A percentile compares a stretch with the other conserved stretches of the same genome.
Evolutionary conservation across 2,329 filamentous ascomycete species (phyloP).

Genomic region (Cladosporium sphaerospermum): DNA sequence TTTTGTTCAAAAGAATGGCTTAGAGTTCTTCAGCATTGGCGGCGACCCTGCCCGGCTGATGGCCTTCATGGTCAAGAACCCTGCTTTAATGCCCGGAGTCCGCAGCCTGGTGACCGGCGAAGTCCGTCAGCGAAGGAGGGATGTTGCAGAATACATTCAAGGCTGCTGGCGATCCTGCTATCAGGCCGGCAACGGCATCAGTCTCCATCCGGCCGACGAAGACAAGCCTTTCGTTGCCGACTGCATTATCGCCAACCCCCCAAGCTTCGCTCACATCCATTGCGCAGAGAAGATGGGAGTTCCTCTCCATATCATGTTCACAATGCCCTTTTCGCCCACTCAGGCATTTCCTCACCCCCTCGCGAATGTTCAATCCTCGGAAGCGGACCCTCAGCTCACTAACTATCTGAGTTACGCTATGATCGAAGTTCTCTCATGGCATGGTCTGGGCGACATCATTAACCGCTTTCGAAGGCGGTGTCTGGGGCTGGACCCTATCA

Average conservation of each 20-base stretch:
- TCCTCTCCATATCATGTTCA: constrained; percentile 24
- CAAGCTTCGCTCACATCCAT: constrained; percentile 18
- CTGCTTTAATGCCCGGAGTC: constrained; percentile 23
- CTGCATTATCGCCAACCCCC: constrained; percentile 21
- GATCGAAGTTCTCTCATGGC: constrained; percentile 80
- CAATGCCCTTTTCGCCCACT: constrained; percentile 47
- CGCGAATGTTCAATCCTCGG: constrained; percentile 55
- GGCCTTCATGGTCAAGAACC: constrained; percentile 30
- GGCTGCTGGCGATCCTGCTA: constrained; percentile 30
- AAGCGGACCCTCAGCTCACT: constrained; percentile 63
- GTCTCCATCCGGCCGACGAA: neutral
- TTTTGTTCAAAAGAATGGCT: constrained; percentile 62
- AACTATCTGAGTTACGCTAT: constrained; percentile 77
- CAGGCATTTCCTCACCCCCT: constrained; percentile 44
- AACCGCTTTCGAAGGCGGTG: constrained; percentile 72
- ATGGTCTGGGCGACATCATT: constrained; percentile 79
- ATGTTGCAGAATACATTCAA: constrained; percentile 27
- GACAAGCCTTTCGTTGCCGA: constrained; percentile 16
- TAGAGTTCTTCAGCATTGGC: constrained; percentile 71
- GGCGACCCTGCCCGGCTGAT: constrained; percentile 69
- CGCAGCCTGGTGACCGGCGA: constrained; percentile 28
- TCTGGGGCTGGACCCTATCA: constrained; percentile 61
- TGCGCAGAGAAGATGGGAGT: constrained; percentile 17
- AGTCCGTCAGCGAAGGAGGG: constrained; percentile 18
- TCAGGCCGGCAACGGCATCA: constrained; percentile 1